Conservation (phyloP, 768 basidiomycete species). For the Termitomyces bulborhizus region DNA sequence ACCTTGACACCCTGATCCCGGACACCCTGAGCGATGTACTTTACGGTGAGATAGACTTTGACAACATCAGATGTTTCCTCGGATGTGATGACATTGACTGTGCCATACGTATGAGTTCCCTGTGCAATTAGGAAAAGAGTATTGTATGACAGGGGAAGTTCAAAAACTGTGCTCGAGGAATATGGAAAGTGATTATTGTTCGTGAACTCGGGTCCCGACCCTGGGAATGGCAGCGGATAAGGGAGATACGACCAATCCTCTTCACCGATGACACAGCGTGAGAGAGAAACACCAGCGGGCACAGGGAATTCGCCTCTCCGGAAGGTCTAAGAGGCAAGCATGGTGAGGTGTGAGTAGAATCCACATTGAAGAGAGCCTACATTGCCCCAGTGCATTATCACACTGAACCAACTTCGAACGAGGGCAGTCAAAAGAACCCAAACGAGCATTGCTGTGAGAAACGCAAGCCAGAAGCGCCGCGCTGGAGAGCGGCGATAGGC, state of each 20-base stretch:
- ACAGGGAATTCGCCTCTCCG: constrained; percentile 12
- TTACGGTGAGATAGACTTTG: constrained; percentile 20
- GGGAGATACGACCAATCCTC: constrained; percentile 7
- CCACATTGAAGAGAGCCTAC: neutral
- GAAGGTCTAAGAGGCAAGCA: constrained; percentile 2
- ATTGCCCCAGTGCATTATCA: constrained; percentile 6
- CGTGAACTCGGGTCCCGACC: neutral
- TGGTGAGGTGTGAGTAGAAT: neutral
- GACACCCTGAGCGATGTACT: constrained; percentile 13
- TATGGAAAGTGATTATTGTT: constrained; percentile 7
- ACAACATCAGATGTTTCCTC: constrained; percentile 16
- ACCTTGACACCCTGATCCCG: constrained; percentile 21
- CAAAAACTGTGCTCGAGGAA: constrained; percentile 11
- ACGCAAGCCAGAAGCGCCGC: constrained; percentile 18
- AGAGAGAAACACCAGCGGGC: constrained; percentile 11
- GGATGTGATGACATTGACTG: constrained; percentile 20
- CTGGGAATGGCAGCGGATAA: neutral
- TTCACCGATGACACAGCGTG: constrained; percentile 2
- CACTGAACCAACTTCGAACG: constrained; percentile 11
- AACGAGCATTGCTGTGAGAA: constrained; percentile 14
- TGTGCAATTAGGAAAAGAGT: constrained; percentile 23
- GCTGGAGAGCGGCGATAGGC: constrained; percentile 11
- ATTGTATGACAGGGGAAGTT: constrained; percentile 18
- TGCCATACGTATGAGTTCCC: constrained; percentile 20
- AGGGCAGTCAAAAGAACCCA: constrained; percentile 16